These are phyloP conservation scores for Cenchrus americanus DNA, from an alignment of 176 grass and related monocot species.

Conservation along the genomic window DNA sequence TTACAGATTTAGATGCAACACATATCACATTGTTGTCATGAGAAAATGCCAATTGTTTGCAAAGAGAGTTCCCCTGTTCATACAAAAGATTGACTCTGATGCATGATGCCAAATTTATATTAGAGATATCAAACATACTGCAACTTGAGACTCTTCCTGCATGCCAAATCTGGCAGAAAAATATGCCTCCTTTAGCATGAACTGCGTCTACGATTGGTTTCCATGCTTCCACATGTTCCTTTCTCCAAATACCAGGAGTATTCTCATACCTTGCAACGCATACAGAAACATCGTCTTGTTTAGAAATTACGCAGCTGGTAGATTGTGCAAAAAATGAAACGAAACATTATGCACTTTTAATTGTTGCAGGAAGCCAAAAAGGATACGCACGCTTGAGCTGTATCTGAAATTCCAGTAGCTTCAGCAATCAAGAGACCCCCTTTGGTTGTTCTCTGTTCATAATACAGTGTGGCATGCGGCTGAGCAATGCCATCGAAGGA, in stretches of 20 bases:
- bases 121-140: slow-evolving; percentile 40
- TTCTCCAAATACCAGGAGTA: slow-evolving; percentile 70
- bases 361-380: background rate
- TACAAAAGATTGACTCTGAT: background rate
- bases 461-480: slow-evolving; percentile 57
- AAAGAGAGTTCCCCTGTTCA: background rate
- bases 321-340: background rate
- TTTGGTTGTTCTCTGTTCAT: slow-evolving; percentile 56
- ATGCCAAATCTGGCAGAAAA: slow-evolving; percentile 78
- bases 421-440: slow-evolving; percentile 64
- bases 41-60: background rate
- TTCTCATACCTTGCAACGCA: slow-evolving; percentile 48
- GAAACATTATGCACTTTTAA: background rate
- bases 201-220: slow-evolving; percentile 63
- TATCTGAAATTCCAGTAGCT: slow-evolving; percentile 65
- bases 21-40: background rate
- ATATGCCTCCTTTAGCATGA: slow-evolving; percentile 63
- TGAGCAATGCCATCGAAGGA: slow-evolving; percentile 51
- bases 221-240: slow-evolving; percentile 72
- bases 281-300: slow-evolving; percentile 7
- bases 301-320: background rate
- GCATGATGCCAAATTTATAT: background rate
- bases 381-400: slow-evolving; percentile 57
- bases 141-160: slow-evolving; percentile 58
- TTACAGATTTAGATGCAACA: slow-evolving; percentile 18